Percentiles rank a stretch among this genome's conserved stretches.
These are phyloP conservation scores for Aspergillus heteromorphus DNA, from an alignment of 495 filamentous ascomycete species.

Conservation along the genomic window DNA sequence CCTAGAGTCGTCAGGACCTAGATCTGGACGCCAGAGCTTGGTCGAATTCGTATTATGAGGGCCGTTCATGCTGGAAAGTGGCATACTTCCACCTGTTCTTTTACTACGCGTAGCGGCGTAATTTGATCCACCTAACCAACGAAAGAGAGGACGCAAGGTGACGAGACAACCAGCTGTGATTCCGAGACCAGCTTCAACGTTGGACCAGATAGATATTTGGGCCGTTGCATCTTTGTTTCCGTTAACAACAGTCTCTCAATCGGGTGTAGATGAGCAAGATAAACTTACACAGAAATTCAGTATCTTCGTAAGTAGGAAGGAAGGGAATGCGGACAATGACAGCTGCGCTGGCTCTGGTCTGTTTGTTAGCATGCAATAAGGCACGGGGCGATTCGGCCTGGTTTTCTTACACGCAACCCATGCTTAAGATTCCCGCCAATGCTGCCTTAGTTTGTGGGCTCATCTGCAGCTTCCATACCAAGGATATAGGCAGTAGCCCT, in stretches of 20 bases:
- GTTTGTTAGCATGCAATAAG: slow-evolving; percentile 6
- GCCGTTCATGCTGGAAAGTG: slow-evolving; percentile 29
- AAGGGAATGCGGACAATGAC: slow-evolving; percentile 37
- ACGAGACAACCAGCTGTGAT: slow-evolving; percentile 44
- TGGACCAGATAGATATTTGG: slow-evolving; percentile 43
- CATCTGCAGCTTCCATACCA: slow-evolving; percentile 39
- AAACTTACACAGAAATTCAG: slow-evolving; percentile 29
- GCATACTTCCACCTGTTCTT: slow-evolving; percentile 25
- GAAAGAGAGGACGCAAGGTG: slow-evolving; percentile 44
- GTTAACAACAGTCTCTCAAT: not conserved
- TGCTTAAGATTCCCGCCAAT: slow-evolving; percentile 32
- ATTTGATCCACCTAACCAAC: slow-evolving; percentile 36
- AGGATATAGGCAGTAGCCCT: slow-evolving; percentile 30
- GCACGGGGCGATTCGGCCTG: not conserved
- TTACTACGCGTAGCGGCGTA: slow-evolving; percentile 24
- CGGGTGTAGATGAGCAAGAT: not conserved
- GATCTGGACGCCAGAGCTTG: slow-evolving; percentile 31
- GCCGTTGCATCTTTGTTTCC: slow-evolving; percentile 30
- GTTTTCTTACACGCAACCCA: slow-evolving; percentile 37
- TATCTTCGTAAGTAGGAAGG: slow-evolving; percentile 24
- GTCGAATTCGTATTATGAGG: slow-evolving; percentile 9
- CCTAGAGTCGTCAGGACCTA: slow-evolving; percentile 23
- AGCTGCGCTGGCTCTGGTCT: slow-evolving; percentile 28
- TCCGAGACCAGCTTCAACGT: slow-evolving; percentile 41
- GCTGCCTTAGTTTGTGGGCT: slow-evolving; percentile 29